Base-by-base conservation (phyloP, 805 yeast species). In the Pichia occidentalis region DNA sequence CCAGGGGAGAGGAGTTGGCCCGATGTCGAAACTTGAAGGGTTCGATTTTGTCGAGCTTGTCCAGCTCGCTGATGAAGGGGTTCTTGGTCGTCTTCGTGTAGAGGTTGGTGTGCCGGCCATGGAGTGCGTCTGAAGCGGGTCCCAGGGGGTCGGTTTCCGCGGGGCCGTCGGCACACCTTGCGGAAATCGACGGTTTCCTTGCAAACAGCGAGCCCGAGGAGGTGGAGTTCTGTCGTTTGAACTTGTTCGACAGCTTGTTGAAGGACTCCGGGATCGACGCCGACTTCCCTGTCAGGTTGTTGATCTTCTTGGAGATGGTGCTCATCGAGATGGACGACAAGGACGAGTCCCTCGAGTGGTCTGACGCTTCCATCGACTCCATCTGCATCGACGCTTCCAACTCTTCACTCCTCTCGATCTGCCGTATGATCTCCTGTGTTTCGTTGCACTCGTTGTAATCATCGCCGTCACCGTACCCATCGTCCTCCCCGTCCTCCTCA, bases 191-290 rank as follows among this genome's bases (percentile, higher is more conserved):
- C 9, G 33, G 32, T 17, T 39, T 39, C 18, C 42, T 29, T 30
- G 42, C 14, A 13, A 36, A 31, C 19, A 30, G 19, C n/a, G n/a
- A n/a, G 22, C 24, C 25, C 4, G 38, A 29, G 11, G 38, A 31
- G 7, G 23, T 13, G 5, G 37, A 37, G 18, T 34, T 39, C n/a
- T 13, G 31, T 5, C 27, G n/a, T 13, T 29, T 36, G 18, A 40
- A 29, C 24, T 40, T 40, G 16, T 24, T 40, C 14, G 39, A 30
- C 13, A 40, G 13, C 13, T 40, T 40, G 19, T 22, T 34, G 5
- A 39, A 7, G 7, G 38, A 34, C 14, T 39, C 43, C 6, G 38
- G 38, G 7, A 39, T 24, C 14, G 30, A 25, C 10, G 16, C 23
- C 12, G 28, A 25, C n/a, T 18, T 24, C 23, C 21, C 13, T 7